Percentiles rank a stretch among this genome's conserved stretches.
Conservation (phyloP, 2,329 filamentous ascomycete genomes). For the Zasmidium citrigriseum region DNA sequence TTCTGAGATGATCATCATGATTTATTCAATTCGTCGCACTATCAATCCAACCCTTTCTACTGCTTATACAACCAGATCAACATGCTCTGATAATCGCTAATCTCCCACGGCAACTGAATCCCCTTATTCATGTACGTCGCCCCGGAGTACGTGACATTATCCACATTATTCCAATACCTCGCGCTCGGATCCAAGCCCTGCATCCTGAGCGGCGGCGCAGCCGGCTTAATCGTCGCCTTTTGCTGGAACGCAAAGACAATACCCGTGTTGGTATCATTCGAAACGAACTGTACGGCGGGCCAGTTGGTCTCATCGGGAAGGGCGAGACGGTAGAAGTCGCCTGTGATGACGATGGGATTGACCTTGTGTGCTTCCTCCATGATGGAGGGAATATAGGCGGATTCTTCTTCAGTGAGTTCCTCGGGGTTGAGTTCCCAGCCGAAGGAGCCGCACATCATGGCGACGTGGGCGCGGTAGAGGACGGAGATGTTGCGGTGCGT, state of each 20-base stretch:
- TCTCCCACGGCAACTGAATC: constrained; percentile 53
- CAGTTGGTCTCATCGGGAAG: constrained; percentile 62
- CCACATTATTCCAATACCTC: constrained; percentile 54
- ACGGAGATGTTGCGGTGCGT: constrained; percentile 59
- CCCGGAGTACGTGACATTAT: constrained; percentile 56
- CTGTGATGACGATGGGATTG: constrained; percentile 60
- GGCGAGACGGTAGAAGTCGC: constrained; percentile 61
- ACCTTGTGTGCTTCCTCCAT: constrained; percentile 57
- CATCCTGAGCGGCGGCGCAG: constrained; percentile 54
- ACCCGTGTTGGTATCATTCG: constrained; percentile 50
- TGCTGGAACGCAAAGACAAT: constrained; percentile 65
- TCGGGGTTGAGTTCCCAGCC: constrained; percentile 64
- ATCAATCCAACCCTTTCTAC: too few species aligned
- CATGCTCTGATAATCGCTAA: constrained; percentile 58
- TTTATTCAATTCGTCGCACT: too few species aligned
- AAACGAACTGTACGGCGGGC: constrained; percentile 63
- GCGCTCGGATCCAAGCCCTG: constrained; percentile 59
- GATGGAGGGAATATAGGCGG: constrained; percentile 54
- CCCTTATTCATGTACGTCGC: constrained; percentile 65
- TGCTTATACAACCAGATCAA: constrained; percentile 51
- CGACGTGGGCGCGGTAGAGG: constrained; percentile 64
- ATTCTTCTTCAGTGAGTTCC: constrained; percentile 54
- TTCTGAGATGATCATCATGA: too few species aligned
- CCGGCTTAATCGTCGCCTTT: constrained; percentile 54
- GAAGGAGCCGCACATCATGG: constrained; percentile 69